Evolutionary conservation across 2,329 filamentous ascomycete species (phyloP), one percentile per base, ranked within the genome.

Genomic region (Penicillium expansum): DNA sequence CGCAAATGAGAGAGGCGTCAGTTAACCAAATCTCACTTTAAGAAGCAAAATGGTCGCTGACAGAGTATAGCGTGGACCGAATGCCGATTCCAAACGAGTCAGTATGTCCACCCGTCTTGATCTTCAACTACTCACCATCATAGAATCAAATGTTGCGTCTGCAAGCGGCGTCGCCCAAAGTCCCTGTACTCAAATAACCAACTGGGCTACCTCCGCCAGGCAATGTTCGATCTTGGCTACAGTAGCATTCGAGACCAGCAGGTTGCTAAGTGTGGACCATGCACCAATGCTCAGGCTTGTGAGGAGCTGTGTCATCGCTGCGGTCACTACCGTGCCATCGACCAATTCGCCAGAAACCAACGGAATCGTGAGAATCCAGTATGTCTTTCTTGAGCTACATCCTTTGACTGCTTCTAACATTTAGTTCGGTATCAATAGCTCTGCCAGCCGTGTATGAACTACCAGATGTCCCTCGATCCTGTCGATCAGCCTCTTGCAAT

Each of bases 391-490:
- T 11, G 7, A 13, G 9, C 27, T 13, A 20, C 2, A 13, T 9
- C 6, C 11, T 30, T 9, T 16, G 14, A 13, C 8, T n/a, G 6
- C 16, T 29, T 29, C 33, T 39, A 32, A 45, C 3, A 24, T 11
- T 42, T 33, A 8, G 3, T 11, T 13, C 2, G 43, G 2, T 24
- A 4, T 42, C 13, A 6, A 41, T 43, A 57, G 45, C 9, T 53
- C 29, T 53, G 45, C 29, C 27, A 53, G 30, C 51, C 48, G 22
- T 59, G 62, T 38, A 57, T 57, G 52, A 58, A 56, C 57, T 61
- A 62, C 35, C 45, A 55, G 47, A 32, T 43, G 20, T 55, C 52
- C 14, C 52, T 55, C 13, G 45, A 51, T 29, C 13, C 45, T 13
- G 14, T 5, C 11, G 38, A 35, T 20, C 24, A 44, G 11, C 37